Percentiles rank a stretch among this genome's conserved stretches.
Conservation (phyloP, 768 basidiomycete species). For the Strobilomyces echinocephalus region DNA sequence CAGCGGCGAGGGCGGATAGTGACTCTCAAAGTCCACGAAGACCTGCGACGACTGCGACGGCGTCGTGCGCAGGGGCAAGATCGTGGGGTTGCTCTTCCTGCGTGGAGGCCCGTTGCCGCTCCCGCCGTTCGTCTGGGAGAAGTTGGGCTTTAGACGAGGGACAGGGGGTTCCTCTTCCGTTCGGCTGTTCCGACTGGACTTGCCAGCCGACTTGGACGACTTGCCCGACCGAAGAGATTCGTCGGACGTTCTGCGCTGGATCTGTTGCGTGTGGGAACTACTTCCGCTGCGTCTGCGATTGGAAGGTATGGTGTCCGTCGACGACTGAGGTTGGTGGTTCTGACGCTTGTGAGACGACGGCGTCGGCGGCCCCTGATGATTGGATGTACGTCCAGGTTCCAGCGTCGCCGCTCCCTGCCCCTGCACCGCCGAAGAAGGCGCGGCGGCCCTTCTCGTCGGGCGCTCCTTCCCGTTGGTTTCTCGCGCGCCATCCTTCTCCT, state of each 20-base stretch:
- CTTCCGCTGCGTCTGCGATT: conserved; percentile 29
- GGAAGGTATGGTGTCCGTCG: conserved; percentile 22
- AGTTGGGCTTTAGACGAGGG: conserved; percentile 29
- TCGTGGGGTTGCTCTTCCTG: conserved; percentile 50
- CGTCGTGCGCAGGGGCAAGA: conserved; percentile 18
- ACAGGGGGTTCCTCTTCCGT: conserved; percentile 28
- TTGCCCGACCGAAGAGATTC: conserved; percentile 41
- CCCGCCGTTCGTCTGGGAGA: conserved; percentile 14
- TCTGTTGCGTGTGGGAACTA: conserved; percentile 13
- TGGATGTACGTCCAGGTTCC: conserved; percentile 24
- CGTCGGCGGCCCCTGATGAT: conserved; percentile 24
- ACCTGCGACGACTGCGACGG: conserved; percentile 27
- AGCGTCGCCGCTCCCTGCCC: conserved; percentile 3
- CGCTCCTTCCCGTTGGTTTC: conserved; percentile 16
- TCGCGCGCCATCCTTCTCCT: conserved; percentile 10
- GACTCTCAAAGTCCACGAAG: conserved; percentile 22
- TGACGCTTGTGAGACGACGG: conserved; percentile 20
- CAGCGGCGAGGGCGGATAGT: conserved; percentile 28
- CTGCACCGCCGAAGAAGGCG: conserved; percentile 10
- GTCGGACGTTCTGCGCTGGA: conserved; percentile 31
- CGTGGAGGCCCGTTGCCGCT: conserved; percentile 28
- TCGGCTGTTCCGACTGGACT: conserved; percentile 27
- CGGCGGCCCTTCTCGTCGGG: conserved; percentile 12
- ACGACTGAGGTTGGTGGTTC: conserved; percentile 27
- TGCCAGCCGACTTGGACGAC: conserved; percentile 26